Evolutionary conservation across 2,329 filamentous ascomycete genomes (phyloP), one percentile per base, ranked within the genome.

Genomic region (Penicillium sp.): DNA sequence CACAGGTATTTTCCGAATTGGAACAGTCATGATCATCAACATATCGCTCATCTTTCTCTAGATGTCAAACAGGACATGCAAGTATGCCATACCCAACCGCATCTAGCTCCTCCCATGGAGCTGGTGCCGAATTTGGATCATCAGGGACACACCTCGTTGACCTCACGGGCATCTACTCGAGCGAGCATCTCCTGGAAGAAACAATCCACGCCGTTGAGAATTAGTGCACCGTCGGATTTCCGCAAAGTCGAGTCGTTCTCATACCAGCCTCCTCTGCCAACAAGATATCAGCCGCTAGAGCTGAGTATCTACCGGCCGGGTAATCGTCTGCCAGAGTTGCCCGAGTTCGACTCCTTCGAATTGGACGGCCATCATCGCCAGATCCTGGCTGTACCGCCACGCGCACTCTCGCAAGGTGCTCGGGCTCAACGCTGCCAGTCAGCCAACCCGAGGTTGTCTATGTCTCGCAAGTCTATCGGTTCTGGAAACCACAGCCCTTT

Each of bases 21-120:
- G 11, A 4, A 10, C 6, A 1, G n/a, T 22, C 23, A 13, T 35
- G 7, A 4, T 16, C 28, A 26, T 11, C n/a, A 28, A 32, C 29
- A 36, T n/a, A 40, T 55, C 48, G 40, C 49, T 52, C 13, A 16
- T 20, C 32, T 27, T 40, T 42, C 23, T 44, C n/a, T 42, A 73
- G 70, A 64, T 34, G 53, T 69, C 32, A 63, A 73, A 46, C 65
- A 69, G 55, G 67, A 71, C 47, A 71, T 73, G 69, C 58, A 64
- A 57, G 60, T 74, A 59, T 71, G 67, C 58, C 65, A 70, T 46
- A 64, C 68, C 44, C 72, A 75, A 55, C 74, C 74, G 49, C 67
- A 69, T 55, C 67, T 72, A 34, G 66, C 74, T 37, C 66, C 71
- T 22, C 72, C 72, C 6, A 74, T 74, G 70, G 72, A 69, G 55